phyloP scores from a whole-genome alignment of 768 basidiomycete genomes.

The Termitomyces sp. region DNA sequence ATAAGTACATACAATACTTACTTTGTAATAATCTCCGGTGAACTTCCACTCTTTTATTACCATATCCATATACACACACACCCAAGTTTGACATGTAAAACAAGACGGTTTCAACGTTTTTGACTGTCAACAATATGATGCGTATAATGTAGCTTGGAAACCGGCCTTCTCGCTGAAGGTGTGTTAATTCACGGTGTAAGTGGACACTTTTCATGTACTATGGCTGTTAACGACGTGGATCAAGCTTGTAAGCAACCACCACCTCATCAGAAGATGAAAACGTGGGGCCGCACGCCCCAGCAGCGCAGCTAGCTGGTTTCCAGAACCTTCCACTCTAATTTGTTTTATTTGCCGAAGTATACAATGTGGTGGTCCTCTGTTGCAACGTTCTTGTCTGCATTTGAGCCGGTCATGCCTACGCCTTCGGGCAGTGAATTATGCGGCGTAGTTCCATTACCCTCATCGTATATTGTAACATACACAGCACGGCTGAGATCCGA shows the following conservation, averaged over 20 bases:
- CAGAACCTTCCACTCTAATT: too few species aligned
- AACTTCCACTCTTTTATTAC: too few species aligned
- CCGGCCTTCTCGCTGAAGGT: background rate
- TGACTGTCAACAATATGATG: background rate
- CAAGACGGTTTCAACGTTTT: background rate
- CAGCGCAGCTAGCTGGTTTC: background rate
- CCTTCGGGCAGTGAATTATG: background rate
- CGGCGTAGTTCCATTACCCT: too few species aligned
- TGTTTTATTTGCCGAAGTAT: background rate
- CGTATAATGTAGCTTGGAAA: background rate
- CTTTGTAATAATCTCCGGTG: background rate
- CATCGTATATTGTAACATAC: too few species aligned
- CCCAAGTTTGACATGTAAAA: background rate
- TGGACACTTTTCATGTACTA: background rate
- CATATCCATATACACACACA: background rate
- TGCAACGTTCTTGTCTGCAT: background rate
- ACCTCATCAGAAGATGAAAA: background rate
- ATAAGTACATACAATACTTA: too few species aligned
- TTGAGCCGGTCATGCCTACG: background rate
- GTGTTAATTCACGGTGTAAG: background rate
- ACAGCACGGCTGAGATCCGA: constrained; percentile 2
- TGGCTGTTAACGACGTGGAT: background rate
- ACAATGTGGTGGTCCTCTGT: background rate
- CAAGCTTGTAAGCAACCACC: background rate
- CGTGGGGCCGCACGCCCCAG: background rate